A percentile compares a stretch with the other conserved stretches of the same genome.
Evolutionary conservation across 768 basidiomycete genomes (phyloP).

Genomic region (Leccinum broughii): DNA sequence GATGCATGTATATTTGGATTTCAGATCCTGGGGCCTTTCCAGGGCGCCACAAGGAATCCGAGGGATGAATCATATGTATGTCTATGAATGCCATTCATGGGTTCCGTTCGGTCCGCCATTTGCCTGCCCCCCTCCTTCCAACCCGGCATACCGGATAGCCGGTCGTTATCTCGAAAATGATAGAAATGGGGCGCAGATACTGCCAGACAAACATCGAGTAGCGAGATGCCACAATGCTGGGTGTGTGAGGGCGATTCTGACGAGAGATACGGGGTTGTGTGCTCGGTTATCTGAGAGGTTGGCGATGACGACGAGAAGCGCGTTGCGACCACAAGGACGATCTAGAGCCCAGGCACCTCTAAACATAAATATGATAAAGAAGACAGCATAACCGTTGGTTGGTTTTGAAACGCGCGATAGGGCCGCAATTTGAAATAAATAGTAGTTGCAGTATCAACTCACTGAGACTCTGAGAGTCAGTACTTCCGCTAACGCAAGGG

Average conservation of each 20-base stretch:
- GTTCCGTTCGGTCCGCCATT: not conserved
- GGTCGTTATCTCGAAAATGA: constrained; percentile 3
- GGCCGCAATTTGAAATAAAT: not conserved
- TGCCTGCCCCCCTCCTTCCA: not conserved
- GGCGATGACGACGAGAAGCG: not conserved
- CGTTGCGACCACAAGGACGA: not conserved
- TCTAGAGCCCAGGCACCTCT: not conserved
- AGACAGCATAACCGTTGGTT: not conserved
- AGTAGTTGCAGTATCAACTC: not conserved
- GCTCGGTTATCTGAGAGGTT: not conserved
- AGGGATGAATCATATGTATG: not conserved
- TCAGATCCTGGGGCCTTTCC: not conserved
- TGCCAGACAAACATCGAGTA: not conserved
- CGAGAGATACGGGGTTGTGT: not conserved
- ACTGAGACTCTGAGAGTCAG: not conserved
- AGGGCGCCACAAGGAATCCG: not conserved
- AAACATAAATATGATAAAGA: not conserved
- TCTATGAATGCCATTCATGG: not conserved
- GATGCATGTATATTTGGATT: not conserved
- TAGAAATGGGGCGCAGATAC: not conserved
- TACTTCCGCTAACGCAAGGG: not conserved
- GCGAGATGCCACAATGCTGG: not conserved
- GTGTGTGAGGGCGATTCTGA: not conserved
- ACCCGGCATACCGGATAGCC: not conserved
- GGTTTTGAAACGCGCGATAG: not conserved